Base-by-base conservation (phyloP, 495 filamentous ascomycete species). In the Xylaria grammica region DNA sequence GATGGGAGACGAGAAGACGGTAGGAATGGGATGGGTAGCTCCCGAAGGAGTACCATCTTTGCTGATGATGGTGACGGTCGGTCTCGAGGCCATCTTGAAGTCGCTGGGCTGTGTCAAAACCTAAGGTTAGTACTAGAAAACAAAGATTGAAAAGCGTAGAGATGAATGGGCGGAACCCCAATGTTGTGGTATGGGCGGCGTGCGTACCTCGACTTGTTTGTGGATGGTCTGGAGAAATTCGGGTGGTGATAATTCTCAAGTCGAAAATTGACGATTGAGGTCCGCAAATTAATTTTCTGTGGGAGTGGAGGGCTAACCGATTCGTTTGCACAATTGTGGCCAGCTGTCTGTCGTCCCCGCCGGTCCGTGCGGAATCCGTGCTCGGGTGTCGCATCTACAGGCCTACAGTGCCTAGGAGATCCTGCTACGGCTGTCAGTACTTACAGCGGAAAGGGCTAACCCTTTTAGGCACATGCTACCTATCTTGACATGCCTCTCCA, bases 1-100 rank as follows among this genome's bases (percentile, higher is more conserved):
- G 85, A 99, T 98, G 65, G 96, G 95, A 66, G 91, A 85, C 78
- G 86, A 85, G 90, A 99, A 99, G 81, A 99, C 95, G 77, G 90
- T 85, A 72, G 95, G 95, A 67, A 99, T 89, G 75, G 94, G 88
- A 80, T 91, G 86, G 73, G 93, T 94, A 74, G 87, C 86, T 77
- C 90, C 90, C 83, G 88, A 90, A 82, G 94, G 82, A 80, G 89
- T 85, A 83, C 95, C 96, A 88, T 96, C 93, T 79, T 91, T 91
- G 78, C 86, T 85, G 84, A 96, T 86, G 82, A 99, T 92, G 77
- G 92, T 91, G 81, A 97, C 94, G 74, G 93, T 97, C 72, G 94
- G 95, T 83, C 94, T 87, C 77, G 89, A 92, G 82, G 93, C 91
- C 93, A 96, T 95, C 84, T 79, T 89, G 84, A 74, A 60, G 65